phyloP scores from a whole-genome alignment of 225 moss, liverwort and hornwort genomes.

The Pleurozium schreberi region DNA sequence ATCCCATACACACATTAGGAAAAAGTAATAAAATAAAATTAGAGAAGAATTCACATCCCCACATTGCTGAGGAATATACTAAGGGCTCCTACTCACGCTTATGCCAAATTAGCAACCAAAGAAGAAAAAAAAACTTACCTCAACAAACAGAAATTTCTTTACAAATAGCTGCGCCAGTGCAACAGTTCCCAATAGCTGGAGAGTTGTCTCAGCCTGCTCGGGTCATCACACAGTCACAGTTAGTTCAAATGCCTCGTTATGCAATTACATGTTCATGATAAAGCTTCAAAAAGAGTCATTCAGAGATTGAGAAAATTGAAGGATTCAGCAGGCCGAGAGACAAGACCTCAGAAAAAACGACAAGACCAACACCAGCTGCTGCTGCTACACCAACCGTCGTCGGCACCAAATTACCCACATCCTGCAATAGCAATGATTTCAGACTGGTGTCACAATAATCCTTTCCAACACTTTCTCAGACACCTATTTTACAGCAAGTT shows the following conservation, averaged over 20 bases:
- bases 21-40: not conserved
- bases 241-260: not conserved
- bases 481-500: not conserved
- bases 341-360: slow-evolving; percentile 64
- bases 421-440: slow-evolving; percentile 7
- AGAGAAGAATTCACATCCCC: not conserved
- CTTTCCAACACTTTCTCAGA: not conserved
- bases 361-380: slow-evolving; percentile 68
- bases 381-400: slow-evolving; percentile 64
- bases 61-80: not conserved
- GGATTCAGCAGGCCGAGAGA: not conserved
- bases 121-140: slow-evolving; percentile 16
- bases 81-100: not conserved
- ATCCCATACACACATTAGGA: not conserved
- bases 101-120: not conserved
- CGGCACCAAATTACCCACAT: slow-evolving; percentile 24
- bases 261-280: not conserved
- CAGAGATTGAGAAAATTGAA: not conserved
- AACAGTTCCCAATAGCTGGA: slow-evolving; percentile 72
- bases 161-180: slow-evolving; percentile 60
- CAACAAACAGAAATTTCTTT: slow-evolving; percentile 74
- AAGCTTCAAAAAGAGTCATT: not conserved
- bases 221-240: not conserved
- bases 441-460: not conserved
- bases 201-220: slow-evolving; percentile 62